Evolutionary conservation across 2,329 filamentous ascomycete genomes (phyloP).

Genomic region (Periconia digitata): DNA sequence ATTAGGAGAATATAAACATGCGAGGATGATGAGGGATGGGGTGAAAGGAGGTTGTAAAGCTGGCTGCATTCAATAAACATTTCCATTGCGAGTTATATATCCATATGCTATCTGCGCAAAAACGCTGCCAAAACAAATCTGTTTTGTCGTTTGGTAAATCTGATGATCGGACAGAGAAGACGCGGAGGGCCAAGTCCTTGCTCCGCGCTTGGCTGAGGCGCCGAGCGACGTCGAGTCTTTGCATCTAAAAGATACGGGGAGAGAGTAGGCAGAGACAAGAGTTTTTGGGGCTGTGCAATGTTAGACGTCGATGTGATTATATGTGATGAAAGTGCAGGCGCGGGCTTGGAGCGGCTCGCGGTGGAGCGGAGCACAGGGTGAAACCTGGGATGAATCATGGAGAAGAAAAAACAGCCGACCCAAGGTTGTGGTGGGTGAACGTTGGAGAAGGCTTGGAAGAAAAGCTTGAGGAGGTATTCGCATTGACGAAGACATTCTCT

Average conservation of each 20-base stretch:
- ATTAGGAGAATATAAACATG: slow-evolving; percentile 7
- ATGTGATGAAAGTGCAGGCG: slow-evolving; percentile 1
- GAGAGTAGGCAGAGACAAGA: not conserved
- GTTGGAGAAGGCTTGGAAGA: slow-evolving; percentile 15
- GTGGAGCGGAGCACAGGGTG: slow-evolving; percentile 3
- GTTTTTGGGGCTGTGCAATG: slow-evolving; percentile 20
- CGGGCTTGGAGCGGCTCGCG: slow-evolving; percentile 9
- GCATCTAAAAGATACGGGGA: not conserved
- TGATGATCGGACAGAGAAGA: slow-evolving; percentile 4
- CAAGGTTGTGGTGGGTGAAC: slow-evolving; percentile 3
- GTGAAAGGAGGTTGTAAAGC: not conserved
- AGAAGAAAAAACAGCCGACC: slow-evolving; percentile 14
- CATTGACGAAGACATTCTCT: not conserved
- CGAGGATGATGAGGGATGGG: not conserved
- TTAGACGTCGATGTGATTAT: slow-evolving; percentile 12
- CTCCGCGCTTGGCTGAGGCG: slow-evolving; percentile 15
- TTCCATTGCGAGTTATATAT: slow-evolving; percentile 13
- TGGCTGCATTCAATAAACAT: slow-evolving; percentile 4
- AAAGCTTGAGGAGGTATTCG: slow-evolving; percentile 13
- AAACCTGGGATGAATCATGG: slow-evolving; percentile 7
- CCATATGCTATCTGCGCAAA: not conserved
- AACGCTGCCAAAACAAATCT: not conserved
- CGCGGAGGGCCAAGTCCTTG: slow-evolving; percentile 18
- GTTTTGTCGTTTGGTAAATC: slow-evolving; percentile 7
- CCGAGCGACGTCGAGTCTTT: not conserved